Evolutionary conservation across 1,284 basidiomycete genomes (phyloP).

Genomic region (Rhizoctonia solani): DNA sequence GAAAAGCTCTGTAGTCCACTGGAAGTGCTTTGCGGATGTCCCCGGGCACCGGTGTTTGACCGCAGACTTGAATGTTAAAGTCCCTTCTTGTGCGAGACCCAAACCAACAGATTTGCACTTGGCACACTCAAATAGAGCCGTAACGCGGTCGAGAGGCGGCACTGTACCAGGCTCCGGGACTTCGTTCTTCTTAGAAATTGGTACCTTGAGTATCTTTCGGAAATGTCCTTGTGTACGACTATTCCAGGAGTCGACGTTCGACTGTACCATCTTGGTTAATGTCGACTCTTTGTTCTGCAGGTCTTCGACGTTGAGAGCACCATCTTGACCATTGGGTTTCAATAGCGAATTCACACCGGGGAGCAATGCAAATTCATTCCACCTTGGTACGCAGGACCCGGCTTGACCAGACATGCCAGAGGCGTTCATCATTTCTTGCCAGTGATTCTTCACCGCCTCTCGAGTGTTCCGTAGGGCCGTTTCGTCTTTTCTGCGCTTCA

Average conservation of each 20-base stretch:
- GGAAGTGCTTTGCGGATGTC: not conserved
- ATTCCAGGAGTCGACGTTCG: conserved; percentile 13
- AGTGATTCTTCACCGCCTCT: conserved; percentile 4
- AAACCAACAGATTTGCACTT: conserved; percentile 20
- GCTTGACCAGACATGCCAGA: not conserved
- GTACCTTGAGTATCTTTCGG: conserved; percentile 21
- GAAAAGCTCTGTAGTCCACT: conserved; percentile 8
- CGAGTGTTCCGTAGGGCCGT: conserved; percentile 7
- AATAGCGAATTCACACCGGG: conserved; percentile 26
- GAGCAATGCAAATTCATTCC: conserved; percentile 18
- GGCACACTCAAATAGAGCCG: conserved; percentile 23
- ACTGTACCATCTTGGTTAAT: not conserved
- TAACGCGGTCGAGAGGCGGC: conserved; percentile 19
- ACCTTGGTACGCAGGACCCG: not conserved
- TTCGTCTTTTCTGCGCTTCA: conserved; percentile 16
- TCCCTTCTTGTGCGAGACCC: conserved; percentile 15
- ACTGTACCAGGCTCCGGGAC: not conserved
- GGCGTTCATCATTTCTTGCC: conserved; percentile 10
- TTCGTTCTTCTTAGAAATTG: conserved; percentile 24
- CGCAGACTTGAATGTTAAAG: conserved; percentile 22
- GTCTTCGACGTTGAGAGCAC: conserved; percentile 3
- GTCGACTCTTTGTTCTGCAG: conserved; percentile 23
- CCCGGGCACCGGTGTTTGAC: conserved; percentile 22
- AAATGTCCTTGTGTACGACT: conserved; percentile 21
- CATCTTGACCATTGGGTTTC: conserved; percentile 3